Evolutionary conservation across 371 early-diverging fungal genomes (phyloP).

Genomic region (Mucor velutinosus): DNA sequence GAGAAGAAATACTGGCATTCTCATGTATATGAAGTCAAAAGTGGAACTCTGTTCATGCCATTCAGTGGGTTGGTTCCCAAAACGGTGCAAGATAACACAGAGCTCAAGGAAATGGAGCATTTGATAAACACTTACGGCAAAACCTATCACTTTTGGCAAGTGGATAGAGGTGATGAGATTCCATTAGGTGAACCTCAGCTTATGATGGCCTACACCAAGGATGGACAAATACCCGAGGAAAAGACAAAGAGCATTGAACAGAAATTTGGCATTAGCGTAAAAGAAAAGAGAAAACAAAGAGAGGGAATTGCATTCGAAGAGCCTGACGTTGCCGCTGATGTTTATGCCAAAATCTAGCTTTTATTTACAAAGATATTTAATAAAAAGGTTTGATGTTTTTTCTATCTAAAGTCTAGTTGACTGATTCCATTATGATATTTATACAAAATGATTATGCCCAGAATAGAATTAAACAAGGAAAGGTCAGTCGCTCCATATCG

Average conservation of each 20-base stretch:
- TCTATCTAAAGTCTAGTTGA: no score
- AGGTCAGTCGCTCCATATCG: no score
- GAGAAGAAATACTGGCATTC: slow-evolving; percentile 56
- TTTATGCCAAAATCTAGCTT: neutral
- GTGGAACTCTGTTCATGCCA: slow-evolving; percentile 22
- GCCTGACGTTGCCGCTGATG: neutral
- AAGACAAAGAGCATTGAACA: neutral
- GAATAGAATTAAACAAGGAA: no score
- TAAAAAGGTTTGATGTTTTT: no score
- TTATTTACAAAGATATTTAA: no score
- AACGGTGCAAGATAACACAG: slow-evolving; percentile 17
- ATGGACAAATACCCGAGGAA: slow-evolving; percentile 15
- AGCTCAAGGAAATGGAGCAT: slow-evolving; percentile 21
- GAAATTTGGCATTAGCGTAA: neutral
- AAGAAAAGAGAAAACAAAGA: neutral
- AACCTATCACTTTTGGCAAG: slow-evolving; percentile 35
- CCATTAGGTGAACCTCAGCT: slow-evolving; percentile 26
- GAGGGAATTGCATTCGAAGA: neutral
- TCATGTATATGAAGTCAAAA: slow-evolving; percentile 45
- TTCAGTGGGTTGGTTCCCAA: slow-evolving; percentile 16
- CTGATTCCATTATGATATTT: no score
- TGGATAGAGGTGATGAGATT: slow-evolving; percentile 28
- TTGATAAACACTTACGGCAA: slow-evolving; percentile 45
- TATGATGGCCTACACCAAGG: slow-evolving; percentile 25
- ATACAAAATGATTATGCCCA: no score